These are phyloP conservation scores for Wickerhamiella brachini DNA, from an alignment of 805 yeast genomes.

Conservation along the genomic window DNA sequence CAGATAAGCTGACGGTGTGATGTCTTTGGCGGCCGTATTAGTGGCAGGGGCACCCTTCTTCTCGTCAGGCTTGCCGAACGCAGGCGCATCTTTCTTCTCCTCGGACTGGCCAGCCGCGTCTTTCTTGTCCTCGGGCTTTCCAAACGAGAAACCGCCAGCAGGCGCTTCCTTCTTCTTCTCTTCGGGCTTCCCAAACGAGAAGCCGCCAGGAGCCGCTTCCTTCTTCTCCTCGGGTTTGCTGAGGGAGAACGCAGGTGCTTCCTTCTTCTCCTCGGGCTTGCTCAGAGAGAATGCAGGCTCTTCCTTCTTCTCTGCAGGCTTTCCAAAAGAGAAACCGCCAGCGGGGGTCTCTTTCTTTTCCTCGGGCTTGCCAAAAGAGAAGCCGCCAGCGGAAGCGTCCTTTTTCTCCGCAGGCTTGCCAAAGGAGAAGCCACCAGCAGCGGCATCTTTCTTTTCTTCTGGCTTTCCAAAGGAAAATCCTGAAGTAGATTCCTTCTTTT, in stretches of 20 bases:
- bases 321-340: background rate
- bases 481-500: background rate
- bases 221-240: background rate
- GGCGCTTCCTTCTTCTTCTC: background rate
- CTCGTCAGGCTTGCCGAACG: background rate
- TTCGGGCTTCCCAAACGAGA: background rate
- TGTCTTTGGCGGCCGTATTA: conserved; percentile 31
- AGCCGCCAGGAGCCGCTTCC: background rate
- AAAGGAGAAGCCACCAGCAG: background rate
- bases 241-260: too few relatives aligned
- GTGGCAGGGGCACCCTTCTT: too few relatives aligned
- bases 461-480: background rate
- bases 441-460: background rate
- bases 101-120: background rate
- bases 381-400: background rate
- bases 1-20: conserved; percentile 39
- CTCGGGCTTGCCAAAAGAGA: background rate
- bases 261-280: background rate
- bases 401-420: background rate
- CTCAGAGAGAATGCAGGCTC: background rate
- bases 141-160: background rate
- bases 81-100: conserved; percentile 1
- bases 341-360: background rate
- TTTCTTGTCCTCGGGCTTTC: background rate
- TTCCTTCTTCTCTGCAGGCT: conserved; percentile 2